Conservation (phyloP, 2,329 filamentous ascomycete species). For the Bipolaris cookei region DNA sequence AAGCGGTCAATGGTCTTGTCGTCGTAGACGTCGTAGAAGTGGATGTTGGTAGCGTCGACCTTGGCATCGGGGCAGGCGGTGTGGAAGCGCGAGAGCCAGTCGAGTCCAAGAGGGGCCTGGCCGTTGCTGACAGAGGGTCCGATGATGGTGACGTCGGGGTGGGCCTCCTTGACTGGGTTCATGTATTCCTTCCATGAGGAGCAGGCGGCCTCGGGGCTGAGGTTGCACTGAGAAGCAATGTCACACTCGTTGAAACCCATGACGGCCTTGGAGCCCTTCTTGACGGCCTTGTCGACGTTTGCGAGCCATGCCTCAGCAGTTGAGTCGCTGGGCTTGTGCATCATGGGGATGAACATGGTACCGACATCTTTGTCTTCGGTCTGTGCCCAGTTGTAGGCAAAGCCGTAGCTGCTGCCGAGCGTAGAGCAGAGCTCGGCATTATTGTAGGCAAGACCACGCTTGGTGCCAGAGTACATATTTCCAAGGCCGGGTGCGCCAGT, state of each 20-base stretch:
- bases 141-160: constrained; percentile 42
- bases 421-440: constrained; percentile 58
- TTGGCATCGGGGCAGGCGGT: constrained; percentile 42
- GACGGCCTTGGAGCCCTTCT: constrained; percentile 42
- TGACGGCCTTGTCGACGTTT: constrained; percentile 51
- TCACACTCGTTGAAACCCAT: constrained; percentile 53
- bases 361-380: constrained; percentile 48
- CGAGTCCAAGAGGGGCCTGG: constrained; percentile 31
- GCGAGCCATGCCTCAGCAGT: constrained; percentile 36
- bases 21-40: constrained; percentile 49
- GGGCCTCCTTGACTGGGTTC: constrained; percentile 37
- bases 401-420: constrained; percentile 62
- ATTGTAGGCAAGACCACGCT: constrained; percentile 76
- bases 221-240: constrained; percentile 40
- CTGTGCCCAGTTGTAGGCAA: constrained; percentile 73
- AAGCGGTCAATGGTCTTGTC: constrained; percentile 42
- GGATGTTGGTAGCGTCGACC: constrained; percentile 48
- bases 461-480: constrained; percentile 50
- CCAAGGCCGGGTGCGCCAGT: constrained; percentile 26
- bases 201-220: constrained; percentile 43
- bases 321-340: constrained; percentile 36
- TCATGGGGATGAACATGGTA: constrained; percentile 67
- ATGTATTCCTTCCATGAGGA: constrained; percentile 41
- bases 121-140: constrained; percentile 46
- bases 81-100: constrained; percentile 45